phyloP scores from a whole-genome alignment of 129 eudicot species.

The Lactuca saligna region DNA sequence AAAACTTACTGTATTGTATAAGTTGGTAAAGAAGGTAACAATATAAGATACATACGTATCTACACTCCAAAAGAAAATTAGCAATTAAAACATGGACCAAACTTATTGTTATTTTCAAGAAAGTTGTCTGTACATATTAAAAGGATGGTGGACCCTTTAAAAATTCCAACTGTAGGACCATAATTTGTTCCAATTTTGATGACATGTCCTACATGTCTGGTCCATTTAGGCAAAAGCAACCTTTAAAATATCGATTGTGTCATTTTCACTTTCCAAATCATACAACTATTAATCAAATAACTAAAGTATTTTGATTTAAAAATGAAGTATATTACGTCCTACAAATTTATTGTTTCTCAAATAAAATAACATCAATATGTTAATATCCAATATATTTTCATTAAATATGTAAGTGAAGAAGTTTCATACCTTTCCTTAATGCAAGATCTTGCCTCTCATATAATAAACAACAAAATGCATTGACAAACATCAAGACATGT shows the following conservation, averaged over 20 bases:
- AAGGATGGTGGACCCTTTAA: slow-evolving; percentile 24
- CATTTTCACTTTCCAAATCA: background rate
- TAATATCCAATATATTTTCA: no score
- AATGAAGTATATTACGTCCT: no score
- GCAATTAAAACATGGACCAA: slow-evolving; percentile 36
- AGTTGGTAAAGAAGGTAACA: no score
- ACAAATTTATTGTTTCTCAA: no score
- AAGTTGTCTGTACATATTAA: slow-evolving; percentile 31
- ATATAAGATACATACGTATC: background rate
- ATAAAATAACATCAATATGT: no score
- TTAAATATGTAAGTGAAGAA: no score
- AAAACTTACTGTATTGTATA: no score
- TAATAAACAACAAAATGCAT: no score
- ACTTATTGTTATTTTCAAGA: slow-evolving; percentile 33
- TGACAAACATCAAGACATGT: no score
- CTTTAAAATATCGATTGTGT: slow-evolving; percentile 10
- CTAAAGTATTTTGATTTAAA: background rate
- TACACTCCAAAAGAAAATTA: background rate
- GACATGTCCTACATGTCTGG: slow-evolving; percentile 40
- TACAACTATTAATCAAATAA: slow-evolving; percentile 9
- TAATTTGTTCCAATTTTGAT: slow-evolving; percentile 28
- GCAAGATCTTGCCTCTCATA: no score
- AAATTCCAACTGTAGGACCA: slow-evolving; percentile 16
- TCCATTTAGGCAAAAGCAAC: slow-evolving; percentile 30
- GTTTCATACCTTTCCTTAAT: no score